These are phyloP conservation scores for Ajuga reptans DNA, from an alignment of 305 asterid species.

Conservation along the genomic window DNA sequence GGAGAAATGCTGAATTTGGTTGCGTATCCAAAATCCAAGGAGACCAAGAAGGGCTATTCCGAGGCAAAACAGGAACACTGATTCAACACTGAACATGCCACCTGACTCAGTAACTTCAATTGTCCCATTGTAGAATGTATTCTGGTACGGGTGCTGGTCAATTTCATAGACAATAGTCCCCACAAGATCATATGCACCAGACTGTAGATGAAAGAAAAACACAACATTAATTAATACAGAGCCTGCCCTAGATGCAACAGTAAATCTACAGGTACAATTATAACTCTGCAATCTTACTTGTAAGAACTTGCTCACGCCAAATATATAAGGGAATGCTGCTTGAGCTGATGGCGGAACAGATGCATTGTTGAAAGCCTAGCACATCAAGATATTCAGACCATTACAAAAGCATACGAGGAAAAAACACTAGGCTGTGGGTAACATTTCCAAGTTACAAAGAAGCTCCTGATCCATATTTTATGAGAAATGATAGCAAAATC, in stretches of 20 bases:
- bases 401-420: not conserved
- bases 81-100: slow-evolving; percentile 73
- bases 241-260: not conserved
- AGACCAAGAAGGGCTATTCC: slow-evolving; percentile 60
- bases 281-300: slow-evolving; percentile 46
- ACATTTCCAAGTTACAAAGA: not conserved
- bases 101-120: slow-evolving; percentile 86
- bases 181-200: slow-evolving; percentile 85
- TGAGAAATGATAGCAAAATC: not conserved
- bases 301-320: slow-evolving; percentile 87
- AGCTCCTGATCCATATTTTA: not conserved
- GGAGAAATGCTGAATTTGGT: slow-evolving; percentile 58
- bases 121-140: slow-evolving; percentile 81
- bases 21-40: slow-evolving; percentile 55
- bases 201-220: slow-evolving; percentile 33
- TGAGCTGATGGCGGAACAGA: slow-evolving; percentile 84
- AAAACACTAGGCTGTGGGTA: not conserved
- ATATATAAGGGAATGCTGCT: slow-evolving; percentile 80
- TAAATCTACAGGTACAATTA: not conserved
- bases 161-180: slow-evolving; percentile 86
- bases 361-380: slow-evolving; percentile 70
- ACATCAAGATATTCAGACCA: slow-evolving; percentile 21
- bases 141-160: slow-evolving; percentile 67
- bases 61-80: slow-evolving; percentile 83
- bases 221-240: not conserved